These are phyloP conservation scores for Neonectria neomacrospora DNA, from an alignment of 2,329 filamentous ascomycete genomes.

Conservation along the genomic window DNA sequence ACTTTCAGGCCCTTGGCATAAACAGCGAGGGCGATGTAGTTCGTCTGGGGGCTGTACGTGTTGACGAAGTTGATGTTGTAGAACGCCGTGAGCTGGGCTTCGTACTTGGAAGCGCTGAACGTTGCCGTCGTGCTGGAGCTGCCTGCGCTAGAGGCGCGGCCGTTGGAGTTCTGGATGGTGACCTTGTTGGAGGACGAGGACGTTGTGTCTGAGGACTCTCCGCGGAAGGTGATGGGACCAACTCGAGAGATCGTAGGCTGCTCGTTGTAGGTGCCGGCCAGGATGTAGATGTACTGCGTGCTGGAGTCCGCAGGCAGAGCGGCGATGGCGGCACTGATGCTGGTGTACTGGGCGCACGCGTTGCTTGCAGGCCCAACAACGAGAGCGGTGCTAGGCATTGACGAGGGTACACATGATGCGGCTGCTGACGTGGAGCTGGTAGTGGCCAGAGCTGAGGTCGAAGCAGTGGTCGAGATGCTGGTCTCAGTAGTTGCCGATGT, in stretches of 20 bases:
- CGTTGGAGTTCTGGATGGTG: conserved; percentile 52
- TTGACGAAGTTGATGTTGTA: conserved; percentile 48
- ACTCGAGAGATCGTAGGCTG: conserved; percentile 52
- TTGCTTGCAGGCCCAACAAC: conserved; percentile 54
- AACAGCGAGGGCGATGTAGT: conserved; percentile 38
- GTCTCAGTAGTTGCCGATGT: neutral
- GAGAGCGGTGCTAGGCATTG: conserved; percentile 45
- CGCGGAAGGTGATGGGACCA: conserved; percentile 55
- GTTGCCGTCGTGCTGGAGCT: conserved; percentile 37
- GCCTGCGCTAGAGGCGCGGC: conserved; percentile 28
- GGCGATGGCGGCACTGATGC: conserved; percentile 52
- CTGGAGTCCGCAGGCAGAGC: conserved; percentile 46
- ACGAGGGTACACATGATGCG: conserved; percentile 29
- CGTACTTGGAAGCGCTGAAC: conserved; percentile 44
- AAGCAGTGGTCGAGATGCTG: conserved; percentile 14
- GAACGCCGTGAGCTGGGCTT: conserved; percentile 43
- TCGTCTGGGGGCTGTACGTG: conserved; percentile 25
- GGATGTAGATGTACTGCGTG: conserved; percentile 55
- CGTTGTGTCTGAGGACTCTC: conserved; percentile 56
- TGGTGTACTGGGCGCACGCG: conserved; percentile 55
- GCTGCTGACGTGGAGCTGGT: conserved; percentile 11
- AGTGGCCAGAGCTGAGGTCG: neutral
- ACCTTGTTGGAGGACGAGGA: conserved; percentile 67
- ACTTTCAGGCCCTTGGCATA: conserved; percentile 52
- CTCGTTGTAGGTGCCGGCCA: conserved; percentile 58